Evolutionary conservation across 179 eudicot species (phyloP), one percentile per base, ranked within the genome.

Genomic region (Corrigiola litoralis): DNA sequence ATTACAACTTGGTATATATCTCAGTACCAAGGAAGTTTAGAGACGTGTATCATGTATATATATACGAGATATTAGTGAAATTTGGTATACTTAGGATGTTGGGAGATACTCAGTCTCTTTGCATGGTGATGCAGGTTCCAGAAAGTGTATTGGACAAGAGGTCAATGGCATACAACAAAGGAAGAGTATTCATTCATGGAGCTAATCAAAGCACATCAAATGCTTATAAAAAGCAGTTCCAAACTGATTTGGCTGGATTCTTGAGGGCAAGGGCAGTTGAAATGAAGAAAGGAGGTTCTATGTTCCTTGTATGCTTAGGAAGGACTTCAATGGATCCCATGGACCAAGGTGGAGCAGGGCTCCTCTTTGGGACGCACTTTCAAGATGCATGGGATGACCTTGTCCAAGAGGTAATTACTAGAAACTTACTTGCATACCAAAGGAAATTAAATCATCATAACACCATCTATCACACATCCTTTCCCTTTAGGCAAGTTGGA

Each of bases 331-430:
- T 68, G 67, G 89, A 85, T 71, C 97, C 97, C 29, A 77, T 88
- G 3, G 97, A 90, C 77, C 97, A 90, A 74, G 97, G 95, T 58
- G 97, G 97, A 56, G 89, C 95, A 1, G 97, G 95, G 23, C 84
- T 90, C 31, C 87, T 90, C 61, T 90, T 90, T 51, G 97, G 95
- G 55, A 88, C 97, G 48, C 92, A 90, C 83, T 85, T 88, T 80
- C 92, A 90, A 70, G 95, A 87, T 79, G 95, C 97, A 6, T 90
- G 95, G 95, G 72, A 90, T 63, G 97, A 90, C 63, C 95, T 90
- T 65, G 95, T 90, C 71, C 86, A 72, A 49, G 87, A 90, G 97
- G 97, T 90, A 84, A 44, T 9, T 18, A 9, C 18, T 20, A 11
- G 6, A 29, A 5, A 25, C n/a, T 27, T 18, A 28, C 37, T 45